phyloP scores from a whole-genome alignment of 768 basidiomycete species.

The Paxillus rubicundulus region DNA sequence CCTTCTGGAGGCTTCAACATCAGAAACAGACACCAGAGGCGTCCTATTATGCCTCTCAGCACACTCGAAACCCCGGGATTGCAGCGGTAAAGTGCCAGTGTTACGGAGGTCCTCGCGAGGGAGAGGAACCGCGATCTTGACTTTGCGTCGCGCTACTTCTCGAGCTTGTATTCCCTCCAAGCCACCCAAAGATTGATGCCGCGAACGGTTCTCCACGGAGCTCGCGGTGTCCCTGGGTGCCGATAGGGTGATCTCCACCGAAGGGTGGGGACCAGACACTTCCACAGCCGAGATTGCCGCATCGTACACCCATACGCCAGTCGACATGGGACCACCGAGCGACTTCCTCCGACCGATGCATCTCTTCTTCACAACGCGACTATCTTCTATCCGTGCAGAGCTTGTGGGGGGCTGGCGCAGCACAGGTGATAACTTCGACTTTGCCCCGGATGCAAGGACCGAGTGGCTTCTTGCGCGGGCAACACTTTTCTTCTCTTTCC shows the following conservation, averaged over 20 bases:
- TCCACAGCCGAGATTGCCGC: constrained; percentile 48
- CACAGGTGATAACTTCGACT: constrained; percentile 7
- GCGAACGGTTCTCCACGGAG: constrained; percentile 9
- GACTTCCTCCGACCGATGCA: constrained; percentile 54
- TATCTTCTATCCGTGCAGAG: constrained; percentile 11
- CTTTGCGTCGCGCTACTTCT: constrained; percentile 8
- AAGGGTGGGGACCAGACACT: constrained; percentile 14
- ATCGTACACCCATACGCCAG: constrained; percentile 47
- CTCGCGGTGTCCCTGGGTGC: background rate
- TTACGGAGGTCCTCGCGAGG: background rate
- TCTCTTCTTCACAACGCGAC: constrained; percentile 50
- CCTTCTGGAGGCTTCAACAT: constrained; percentile 9
- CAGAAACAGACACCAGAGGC: constrained; percentile 4
- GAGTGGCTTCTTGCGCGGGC: constrained; percentile 38
- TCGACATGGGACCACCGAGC: constrained; percentile 32
- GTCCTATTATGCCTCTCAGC: background rate
- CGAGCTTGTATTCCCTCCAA: constrained; percentile 15
- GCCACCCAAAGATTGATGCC: constrained; percentile 24
- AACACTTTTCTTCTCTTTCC: constrained; percentile 18
- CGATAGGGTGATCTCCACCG: constrained; percentile 22
- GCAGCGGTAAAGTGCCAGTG: background rate
- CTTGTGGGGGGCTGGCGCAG: background rate
- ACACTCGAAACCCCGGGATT: background rate
- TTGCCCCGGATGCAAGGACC: constrained; percentile 18
- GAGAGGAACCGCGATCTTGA: constrained; percentile 21